phyloP scores from a whole-genome alignment of 768 basidiomycete species.

The Mycena sanguinolenta region DNA sequence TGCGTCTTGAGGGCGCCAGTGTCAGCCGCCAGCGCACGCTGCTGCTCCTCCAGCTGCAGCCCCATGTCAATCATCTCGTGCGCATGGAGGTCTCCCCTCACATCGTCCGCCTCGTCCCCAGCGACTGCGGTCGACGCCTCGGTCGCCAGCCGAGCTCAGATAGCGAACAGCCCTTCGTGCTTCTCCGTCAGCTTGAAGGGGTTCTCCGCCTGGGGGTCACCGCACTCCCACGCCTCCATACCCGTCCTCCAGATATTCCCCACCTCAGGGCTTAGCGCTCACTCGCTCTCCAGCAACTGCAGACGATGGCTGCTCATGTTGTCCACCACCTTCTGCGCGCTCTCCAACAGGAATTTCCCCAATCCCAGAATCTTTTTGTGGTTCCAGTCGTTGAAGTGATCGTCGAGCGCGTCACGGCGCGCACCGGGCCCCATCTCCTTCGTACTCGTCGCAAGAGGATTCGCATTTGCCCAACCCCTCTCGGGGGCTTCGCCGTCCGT shows the following conservation, averaged over 20 bases:
- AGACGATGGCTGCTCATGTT: not conserved
- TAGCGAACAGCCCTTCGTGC: not conserved
- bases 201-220: conserved; percentile 5
- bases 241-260: not conserved
- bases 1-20: not conserved
- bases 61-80: conserved; percentile 11
- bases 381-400: conserved; percentile 27
- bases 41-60: conserved; percentile 15
- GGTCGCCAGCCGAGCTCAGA: not conserved
- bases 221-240: conserved; percentile 14
- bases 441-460: conserved; percentile 49
- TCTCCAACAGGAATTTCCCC: conserved; percentile 5
- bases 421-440: conserved; percentile 52
- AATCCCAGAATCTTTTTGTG: conserved; percentile 25
- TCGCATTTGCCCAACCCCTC: conserved; percentile 48
- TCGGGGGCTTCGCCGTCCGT: conserved; percentile 49
- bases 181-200: conserved; percentile 5
- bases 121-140: not conserved
- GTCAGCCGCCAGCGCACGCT: not conserved
- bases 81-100: not conserved
- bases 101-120: too few relatives aligned
- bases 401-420: conserved; percentile 10
- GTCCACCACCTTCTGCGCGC: not conserved
- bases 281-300: conserved; percentile 5
- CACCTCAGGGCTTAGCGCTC: not conserved